Evolutionary conservation across 1,139 yeast species (phyloP).

Genomic region (Barnettozyma hawaiiensis): DNA sequence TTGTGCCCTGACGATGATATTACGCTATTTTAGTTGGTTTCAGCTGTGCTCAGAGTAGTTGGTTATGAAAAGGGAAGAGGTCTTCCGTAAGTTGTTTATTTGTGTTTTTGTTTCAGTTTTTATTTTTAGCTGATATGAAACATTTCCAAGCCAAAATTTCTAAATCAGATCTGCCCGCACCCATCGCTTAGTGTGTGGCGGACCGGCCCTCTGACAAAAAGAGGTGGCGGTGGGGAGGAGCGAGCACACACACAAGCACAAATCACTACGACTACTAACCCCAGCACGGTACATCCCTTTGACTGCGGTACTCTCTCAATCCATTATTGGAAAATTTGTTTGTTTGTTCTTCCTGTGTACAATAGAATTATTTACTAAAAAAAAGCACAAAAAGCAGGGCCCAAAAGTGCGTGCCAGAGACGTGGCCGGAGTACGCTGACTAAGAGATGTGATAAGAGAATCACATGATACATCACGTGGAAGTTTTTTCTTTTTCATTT

Average conservation of each 20-base stretch:
- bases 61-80: background rate
- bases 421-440: background rate
- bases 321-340: too few species aligned
- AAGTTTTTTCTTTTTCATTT: too few species aligned
- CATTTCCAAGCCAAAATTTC: slow-evolving; percentile 1
- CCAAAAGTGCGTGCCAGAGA: too few species aligned
- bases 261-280: too few species aligned
- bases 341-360: too few species aligned
- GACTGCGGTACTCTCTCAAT: too few species aligned
- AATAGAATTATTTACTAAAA: too few species aligned
- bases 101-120: background rate
- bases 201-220: background rate
- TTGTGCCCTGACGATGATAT: background rate
- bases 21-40: background rate
- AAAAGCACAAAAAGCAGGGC: too few species aligned
- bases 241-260: too few species aligned
- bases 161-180: background rate
- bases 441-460: background rate
- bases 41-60: background rate
- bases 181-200: background rate
- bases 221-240: background rate
- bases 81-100: background rate
- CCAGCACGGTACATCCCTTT: too few species aligned
- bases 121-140: slow-evolving; percentile 10
- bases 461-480: background rate